Conservation (phyloP, 257 asterid genomes). For the Solanum medicagineum region DNA sequence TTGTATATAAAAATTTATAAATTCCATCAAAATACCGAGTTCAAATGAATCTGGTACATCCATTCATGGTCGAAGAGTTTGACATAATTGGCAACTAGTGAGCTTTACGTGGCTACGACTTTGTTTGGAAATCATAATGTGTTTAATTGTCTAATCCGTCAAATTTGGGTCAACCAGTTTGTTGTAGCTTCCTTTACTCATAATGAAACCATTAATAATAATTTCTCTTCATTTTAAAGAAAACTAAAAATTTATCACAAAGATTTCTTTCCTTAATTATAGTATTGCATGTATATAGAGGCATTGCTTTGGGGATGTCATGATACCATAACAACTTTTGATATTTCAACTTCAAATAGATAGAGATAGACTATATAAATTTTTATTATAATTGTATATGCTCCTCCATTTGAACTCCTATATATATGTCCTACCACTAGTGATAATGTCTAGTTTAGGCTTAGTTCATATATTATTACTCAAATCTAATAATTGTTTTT, state of each 20-base stretch:
- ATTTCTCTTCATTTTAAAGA: background rate
- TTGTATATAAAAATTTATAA: background rate
- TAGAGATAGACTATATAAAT: background rate
- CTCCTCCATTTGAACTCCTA: too few species aligned
- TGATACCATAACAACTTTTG: background rate
- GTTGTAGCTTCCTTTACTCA: background rate
- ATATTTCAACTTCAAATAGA: background rate
- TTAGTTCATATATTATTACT: too few species aligned
- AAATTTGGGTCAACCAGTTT: background rate
- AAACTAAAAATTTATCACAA: background rate
- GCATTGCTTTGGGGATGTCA: background rate
- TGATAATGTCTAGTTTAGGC: background rate
- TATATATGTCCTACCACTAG: too few species aligned
- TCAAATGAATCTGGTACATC: background rate
- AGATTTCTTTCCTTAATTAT: background rate
- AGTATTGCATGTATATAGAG: background rate
- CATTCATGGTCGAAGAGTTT: background rate
- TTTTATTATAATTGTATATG: background rate
- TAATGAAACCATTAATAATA: background rate
- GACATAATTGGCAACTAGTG: background rate
- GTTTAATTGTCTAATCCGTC: background rate
- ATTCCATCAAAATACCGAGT: rapidly evolving
- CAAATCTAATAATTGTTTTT: background rate
- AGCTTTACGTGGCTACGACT: background rate
- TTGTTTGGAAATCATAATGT: background rate